Conservation (phyloP, 768 basidiomycete genomes). For the Boletales sp. region DNA sequence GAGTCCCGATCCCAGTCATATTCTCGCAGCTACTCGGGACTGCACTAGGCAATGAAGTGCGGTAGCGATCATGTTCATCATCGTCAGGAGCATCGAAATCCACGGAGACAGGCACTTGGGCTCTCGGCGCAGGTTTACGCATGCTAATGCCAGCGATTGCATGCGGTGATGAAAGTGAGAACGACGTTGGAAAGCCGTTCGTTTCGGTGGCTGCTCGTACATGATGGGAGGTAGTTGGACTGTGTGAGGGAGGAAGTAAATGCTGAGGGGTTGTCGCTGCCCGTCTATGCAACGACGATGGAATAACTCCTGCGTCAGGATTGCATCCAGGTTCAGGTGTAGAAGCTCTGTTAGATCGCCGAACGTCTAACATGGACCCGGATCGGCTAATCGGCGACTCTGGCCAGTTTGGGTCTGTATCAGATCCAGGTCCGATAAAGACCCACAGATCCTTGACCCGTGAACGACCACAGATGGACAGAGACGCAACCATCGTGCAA, state of each 20-base stretch:
- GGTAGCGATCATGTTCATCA: constrained; percentile 32
- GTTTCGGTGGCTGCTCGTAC: constrained; percentile 34
- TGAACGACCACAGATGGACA: constrained; percentile 69
- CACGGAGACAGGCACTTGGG: constrained; percentile 59
- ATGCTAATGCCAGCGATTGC: constrained; percentile 37
- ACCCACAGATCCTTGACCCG: constrained; percentile 77
- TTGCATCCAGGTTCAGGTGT: constrained; percentile 28
- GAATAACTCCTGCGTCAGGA: constrained; percentile 21
- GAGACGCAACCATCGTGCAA: constrained; percentile 64
- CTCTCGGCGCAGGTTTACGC: constrained; percentile 62
- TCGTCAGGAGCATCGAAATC: constrained; percentile 37
- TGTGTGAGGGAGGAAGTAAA: constrained; percentile 10
- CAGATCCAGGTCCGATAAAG: constrained; percentile 55
- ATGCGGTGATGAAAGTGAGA: constrained; percentile 16
- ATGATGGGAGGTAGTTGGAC: constrained; percentile 26
- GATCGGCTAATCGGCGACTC: constrained; percentile 34
- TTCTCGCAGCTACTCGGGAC: constrained; percentile 51
- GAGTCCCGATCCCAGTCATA: constrained; percentile 64
- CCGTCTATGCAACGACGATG: constrained; percentile 29
- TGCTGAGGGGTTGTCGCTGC: constrained; percentile 31
- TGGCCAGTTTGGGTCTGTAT: constrained; percentile 30
- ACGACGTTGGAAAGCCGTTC: constrained; percentile 18
- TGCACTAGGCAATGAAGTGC: constrained; percentile 50
- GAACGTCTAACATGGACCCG: constrained; percentile 35
- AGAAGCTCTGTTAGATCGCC: constrained; percentile 31